Base-by-base conservation (phyloP, 805 yeast genomes). In the Suhomyces kilbournensis region DNA sequence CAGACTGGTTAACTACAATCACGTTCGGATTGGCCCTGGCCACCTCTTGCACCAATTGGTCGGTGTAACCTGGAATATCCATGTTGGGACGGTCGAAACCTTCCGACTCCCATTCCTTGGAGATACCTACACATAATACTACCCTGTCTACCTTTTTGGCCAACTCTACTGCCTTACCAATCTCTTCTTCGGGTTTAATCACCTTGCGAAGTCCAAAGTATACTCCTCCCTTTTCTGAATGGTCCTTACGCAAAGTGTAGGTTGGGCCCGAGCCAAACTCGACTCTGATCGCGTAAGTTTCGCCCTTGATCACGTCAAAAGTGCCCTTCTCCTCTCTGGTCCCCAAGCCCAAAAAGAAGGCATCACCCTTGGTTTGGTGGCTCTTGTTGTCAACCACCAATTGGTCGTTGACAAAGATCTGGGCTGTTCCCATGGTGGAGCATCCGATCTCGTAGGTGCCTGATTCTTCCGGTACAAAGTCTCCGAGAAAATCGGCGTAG, bases 31-130 rank as follows among this genome's bases (percentile, higher is more conserved):
- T 81, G 19, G 71, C 85, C 30, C 66, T 67, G 35, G 70, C 52
- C 9, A 83, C 74, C 9, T 72, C 79, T 23, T 59, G 64, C 28
- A 82, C 71, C 53, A 83, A 70, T 44, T 74, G 70, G 49, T 78
- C 73, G 25, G 78, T 76, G 44, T 61, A 56, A 12, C 78, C 76
- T 25, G 88, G 88, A 25, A 82, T 68, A 44, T 74, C 74, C 80
- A 84, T 70, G 60, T 70, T 56, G 3, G 63, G 60, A 60, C 87
- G 70, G 62, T 83, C 88, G 56, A 70, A 76, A 39, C 87, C 85
- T 63, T 84, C 88, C 23, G 80, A 68, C 63, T 84, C 88, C 77
- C 81, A 82, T 40, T 81, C 85, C 26, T 67, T 67, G 55, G 78
- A 75, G 53, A 81, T 69, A 32, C 88, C 88, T 49, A 79, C 68